phyloP scores from a whole-genome alignment of 352 stramenopile species.

The Aphanomyces invadans region DNA sequence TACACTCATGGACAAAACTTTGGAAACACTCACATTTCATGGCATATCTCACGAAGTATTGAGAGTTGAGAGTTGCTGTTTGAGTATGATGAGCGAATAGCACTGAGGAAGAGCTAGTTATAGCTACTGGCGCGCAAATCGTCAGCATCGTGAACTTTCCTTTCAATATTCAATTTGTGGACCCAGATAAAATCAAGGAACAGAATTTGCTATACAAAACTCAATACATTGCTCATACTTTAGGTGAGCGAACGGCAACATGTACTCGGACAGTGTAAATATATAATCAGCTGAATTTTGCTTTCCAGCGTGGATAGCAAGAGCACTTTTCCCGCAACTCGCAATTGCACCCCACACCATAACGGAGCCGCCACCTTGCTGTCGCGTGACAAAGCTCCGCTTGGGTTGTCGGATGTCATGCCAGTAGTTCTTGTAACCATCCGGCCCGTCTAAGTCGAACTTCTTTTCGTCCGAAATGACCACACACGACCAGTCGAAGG shows the following conservation, averaged over 20 bases:
- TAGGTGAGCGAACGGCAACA: constrained; percentile 27
- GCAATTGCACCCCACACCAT: constrained; percentile 30
- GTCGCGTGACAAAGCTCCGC: background rate
- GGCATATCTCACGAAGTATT: too few relatives aligned
- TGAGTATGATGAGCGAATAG: too few relatives aligned
- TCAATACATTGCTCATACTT: too few relatives aligned
- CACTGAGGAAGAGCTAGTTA: too few relatives aligned
- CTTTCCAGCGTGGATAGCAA: constrained; percentile 25
- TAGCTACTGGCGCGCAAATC: too few relatives aligned
- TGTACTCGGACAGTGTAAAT: constrained; percentile 27
- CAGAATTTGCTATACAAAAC: too few relatives aligned
- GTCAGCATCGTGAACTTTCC: too few relatives aligned
- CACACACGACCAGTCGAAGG: background rate
- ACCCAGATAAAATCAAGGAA: too few relatives aligned
- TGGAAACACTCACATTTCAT: too few relatives aligned
- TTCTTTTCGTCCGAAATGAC: constrained; percentile 17
- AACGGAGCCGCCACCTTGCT: constrained; percentile 23
- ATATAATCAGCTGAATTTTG: constrained; percentile 29
- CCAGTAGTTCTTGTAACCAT: constrained; percentile 6
- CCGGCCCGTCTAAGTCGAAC: constrained; percentile 10
- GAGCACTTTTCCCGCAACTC: background rate
- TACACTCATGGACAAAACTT: too few relatives aligned
- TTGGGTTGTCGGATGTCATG: background rate
- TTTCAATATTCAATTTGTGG: too few relatives aligned
- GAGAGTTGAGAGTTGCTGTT: too few relatives aligned